Percentiles rank a stretch among this genome's conserved stretches.
These are phyloP conservation scores for Synchytrium microbalum DNA, from an alignment of 371 early-diverging fungal species.

Conservation along the genomic window DNA sequence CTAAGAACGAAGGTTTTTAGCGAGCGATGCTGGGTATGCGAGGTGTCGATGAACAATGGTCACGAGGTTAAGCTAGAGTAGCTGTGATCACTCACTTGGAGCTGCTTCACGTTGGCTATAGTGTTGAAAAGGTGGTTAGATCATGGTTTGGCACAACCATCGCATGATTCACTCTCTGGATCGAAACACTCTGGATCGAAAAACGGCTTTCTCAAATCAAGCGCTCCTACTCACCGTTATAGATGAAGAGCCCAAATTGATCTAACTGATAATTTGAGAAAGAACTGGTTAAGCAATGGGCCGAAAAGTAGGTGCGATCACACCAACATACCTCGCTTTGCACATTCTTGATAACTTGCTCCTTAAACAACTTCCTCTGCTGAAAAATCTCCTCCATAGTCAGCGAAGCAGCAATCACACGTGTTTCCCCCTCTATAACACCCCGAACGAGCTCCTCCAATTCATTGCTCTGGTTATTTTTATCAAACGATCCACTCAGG, in stretches of 20 bases:
- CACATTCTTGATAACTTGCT: constrained; percentile 36
- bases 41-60: too few relatives aligned
- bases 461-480: constrained; percentile 14
- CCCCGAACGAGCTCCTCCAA: constrained; percentile 38
- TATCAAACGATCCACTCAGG: constrained; percentile 18
- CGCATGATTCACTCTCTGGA: too few relatives aligned
- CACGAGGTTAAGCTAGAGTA: too few relatives aligned
- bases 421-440: constrained; percentile 50
- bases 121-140: too few relatives aligned
- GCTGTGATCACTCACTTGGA: too few relatives aligned
- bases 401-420: constrained; percentile 45
- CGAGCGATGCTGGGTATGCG: too few relatives aligned
- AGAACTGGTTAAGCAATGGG: too few relatives aligned
- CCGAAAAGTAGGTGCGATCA: background rate
- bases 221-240: constrained; percentile 47
- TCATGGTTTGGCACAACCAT: too few relatives aligned
- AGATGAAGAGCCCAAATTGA: constrained; percentile 45
- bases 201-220: too few relatives aligned
- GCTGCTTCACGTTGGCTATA: too few relatives aligned
- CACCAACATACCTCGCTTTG: constrained; percentile 25
- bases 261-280: constrained; percentile 21
- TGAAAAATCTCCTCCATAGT: constrained; percentile 44
- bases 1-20: constrained; percentile 35
- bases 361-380: constrained; percentile 32
- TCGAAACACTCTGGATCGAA: too few relatives aligned